Percentiles rank a stretch among this genome's conserved stretches.
Evolutionary conservation across 2,329 filamentous ascomycete species (phyloP).

Genomic region (Ophiostoma novo-ulmi): DNA sequence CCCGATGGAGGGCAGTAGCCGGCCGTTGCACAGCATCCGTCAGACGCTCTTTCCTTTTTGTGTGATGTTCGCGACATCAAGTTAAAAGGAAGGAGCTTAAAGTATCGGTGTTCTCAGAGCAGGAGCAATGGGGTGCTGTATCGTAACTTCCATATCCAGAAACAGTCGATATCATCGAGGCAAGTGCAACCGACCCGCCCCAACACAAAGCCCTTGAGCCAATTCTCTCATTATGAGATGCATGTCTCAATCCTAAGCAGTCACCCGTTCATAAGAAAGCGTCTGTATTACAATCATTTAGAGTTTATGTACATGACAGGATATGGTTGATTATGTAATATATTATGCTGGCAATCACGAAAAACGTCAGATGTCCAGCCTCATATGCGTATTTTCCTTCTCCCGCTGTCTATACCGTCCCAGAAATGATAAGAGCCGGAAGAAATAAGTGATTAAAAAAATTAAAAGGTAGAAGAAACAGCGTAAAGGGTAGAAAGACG

Average conservation of each 20-base stretch:
- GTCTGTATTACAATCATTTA: not conserved
- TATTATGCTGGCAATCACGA: not conserved
- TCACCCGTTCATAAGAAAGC: not conserved
- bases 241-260: not conserved
- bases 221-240: not conserved
- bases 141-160: not conserved
- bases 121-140: too few relatives aligned
- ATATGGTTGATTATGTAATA: not conserved
- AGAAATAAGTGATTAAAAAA: not conserved
- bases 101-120: not conserved
- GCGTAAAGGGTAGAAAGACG: not conserved
- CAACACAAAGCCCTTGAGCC: not conserved
- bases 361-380: not conserved
- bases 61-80: too few relatives aligned
- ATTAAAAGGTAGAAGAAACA: not conserved
- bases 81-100: not conserved
- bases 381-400: not conserved
- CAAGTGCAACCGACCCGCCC: not conserved
- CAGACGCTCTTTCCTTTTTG: not conserved
- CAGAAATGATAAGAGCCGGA: not conserved
- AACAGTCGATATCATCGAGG: not conserved
- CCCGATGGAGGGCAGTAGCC: not conserved
- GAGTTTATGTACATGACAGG: not conserved
- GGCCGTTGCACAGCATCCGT: not conserved
- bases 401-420: conserved; percentile 10